These are phyloP conservation scores for Pyrenochaeta sp. DNA, from an alignment of 2,329 filamentous ascomycete genomes.

Conservation along the genomic window DNA sequence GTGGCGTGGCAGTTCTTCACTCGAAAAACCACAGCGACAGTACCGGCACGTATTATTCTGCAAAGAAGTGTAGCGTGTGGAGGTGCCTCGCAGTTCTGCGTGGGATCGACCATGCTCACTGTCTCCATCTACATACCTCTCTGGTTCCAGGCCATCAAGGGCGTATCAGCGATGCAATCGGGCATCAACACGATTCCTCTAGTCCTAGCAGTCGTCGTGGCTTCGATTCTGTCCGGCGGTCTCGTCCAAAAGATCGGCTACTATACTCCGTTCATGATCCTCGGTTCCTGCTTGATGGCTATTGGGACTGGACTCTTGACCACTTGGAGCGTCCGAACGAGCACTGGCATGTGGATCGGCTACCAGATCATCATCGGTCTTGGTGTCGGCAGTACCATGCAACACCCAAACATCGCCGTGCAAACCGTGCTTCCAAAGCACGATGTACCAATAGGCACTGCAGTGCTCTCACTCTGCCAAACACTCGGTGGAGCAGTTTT, in stretches of 20 bases:
- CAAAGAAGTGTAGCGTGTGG: slow-evolving; percentile 53
- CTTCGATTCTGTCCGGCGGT: slow-evolving; percentile 50
- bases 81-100: slow-evolving; percentile 50
- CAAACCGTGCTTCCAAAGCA: slow-evolving; percentile 50
- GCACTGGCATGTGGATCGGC: slow-evolving; percentile 40
- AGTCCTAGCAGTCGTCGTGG: slow-evolving; percentile 52
- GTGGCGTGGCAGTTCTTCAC: slow-evolving; percentile 47
- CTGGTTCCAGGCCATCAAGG: slow-evolving; percentile 59
- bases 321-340: slow-evolving; percentile 48
- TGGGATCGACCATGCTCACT: slow-evolving; percentile 48
- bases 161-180: slow-evolving; percentile 51
- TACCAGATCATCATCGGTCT: slow-evolving; percentile 39
- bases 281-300: slow-evolving; percentile 49
- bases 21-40: slow-evolving; percentile 50
- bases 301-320: slow-evolving; percentile 55
- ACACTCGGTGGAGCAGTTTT: slow-evolving; percentile 57
- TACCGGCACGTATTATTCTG: slow-evolving; percentile 52
- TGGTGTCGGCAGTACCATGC: slow-evolving; percentile 55
- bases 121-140: slow-evolving; percentile 51
- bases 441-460: slow-evolving; percentile 54
- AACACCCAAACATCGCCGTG: slow-evolving; percentile 54
- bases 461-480: slow-evolving; percentile 54
- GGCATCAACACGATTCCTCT: slow-evolving; percentile 56
- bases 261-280: slow-evolving; percentile 58
- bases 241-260: slow-evolving; percentile 52